Evolutionary conservation across 2,329 filamentous ascomycete species (phyloP).

Genomic region (Hymenoscyphus repandus): DNA sequence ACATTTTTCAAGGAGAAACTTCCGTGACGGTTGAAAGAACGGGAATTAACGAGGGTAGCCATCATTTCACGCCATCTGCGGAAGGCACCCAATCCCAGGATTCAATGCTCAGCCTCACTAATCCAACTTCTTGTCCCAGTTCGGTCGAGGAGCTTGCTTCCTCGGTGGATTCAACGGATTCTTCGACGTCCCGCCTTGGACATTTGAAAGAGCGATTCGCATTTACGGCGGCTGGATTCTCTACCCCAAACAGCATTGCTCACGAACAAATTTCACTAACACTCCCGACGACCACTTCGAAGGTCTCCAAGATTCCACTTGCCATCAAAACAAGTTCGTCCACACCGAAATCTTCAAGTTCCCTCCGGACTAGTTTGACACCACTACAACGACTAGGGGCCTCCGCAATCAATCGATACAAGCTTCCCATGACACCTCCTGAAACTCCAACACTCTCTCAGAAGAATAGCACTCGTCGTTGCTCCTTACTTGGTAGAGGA

Average conservation of each 20-base stretch:
- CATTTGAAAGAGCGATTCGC: slow-evolving; percentile 21
- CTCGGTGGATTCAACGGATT: slow-evolving; percentile 8
- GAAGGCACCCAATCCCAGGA: slow-evolving; percentile 16
- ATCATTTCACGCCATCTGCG: not conserved
- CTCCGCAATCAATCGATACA: slow-evolving; percentile 21
- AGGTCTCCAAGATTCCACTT: slow-evolving; percentile 26
- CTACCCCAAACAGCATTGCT: slow-evolving; percentile 15
- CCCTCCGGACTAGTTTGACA: slow-evolving; percentile 16
- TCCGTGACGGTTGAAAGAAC: not conserved
- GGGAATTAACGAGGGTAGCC: not conserved
- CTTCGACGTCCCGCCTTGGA: slow-evolving; percentile 1
- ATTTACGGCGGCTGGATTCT: slow-evolving; percentile 12
- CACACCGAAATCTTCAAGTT: slow-evolving; percentile 8
- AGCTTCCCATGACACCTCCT: slow-evolving; percentile 25
- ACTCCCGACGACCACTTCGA: not conserved
- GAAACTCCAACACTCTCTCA: slow-evolving; percentile 16
- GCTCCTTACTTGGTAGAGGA: slow-evolving; percentile 17
- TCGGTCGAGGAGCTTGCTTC: slow-evolving; percentile 22
- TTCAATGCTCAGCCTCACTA: slow-evolving; percentile 20
- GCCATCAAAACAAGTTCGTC: slow-evolving; percentile 19
- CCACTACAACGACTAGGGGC: slow-evolving; percentile 31
- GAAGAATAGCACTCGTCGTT: slow-evolving; percentile 9
- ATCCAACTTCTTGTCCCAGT: slow-evolving; percentile 18
- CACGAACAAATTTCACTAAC: not conserved
- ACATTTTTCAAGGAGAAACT: slow-evolving; percentile 20